These are phyloP conservation scores for Cenchrus americanus DNA, from an alignment of 176 grass and related monocot species.

Conservation along the genomic window DNA sequence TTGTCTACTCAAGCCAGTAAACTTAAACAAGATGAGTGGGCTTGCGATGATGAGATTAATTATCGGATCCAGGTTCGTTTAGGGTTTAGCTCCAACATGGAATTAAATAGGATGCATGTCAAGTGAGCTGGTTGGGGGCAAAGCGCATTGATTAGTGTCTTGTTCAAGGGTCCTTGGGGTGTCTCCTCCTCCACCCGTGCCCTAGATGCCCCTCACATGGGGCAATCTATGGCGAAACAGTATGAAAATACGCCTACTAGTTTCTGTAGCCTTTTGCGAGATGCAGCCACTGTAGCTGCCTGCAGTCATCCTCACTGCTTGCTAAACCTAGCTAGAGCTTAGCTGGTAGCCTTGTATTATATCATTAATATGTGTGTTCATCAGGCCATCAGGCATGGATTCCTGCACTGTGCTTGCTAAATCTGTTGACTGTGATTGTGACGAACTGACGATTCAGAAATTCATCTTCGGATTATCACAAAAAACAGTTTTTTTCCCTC, in stretches of 20 bases:
- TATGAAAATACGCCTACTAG: not conserved
- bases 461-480: not conserved
- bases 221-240: constrained; percentile 20
- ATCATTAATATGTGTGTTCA: not conserved
- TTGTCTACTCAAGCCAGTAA: not conserved
- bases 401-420: not conserved
- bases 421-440: not conserved
- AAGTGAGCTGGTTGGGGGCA: constrained; percentile 18
- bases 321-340: not conserved
- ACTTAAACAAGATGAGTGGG: not conserved
- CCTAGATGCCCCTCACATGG: constrained; percentile 31
- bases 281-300: not conserved
- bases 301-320: not conserved
- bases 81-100: not conserved
- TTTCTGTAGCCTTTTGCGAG: not conserved
- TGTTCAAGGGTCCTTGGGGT: not conserved
- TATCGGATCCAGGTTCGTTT: constrained; percentile 24
- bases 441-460: not conserved
- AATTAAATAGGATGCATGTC: constrained; percentile 18
- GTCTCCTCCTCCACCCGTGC: constrained; percentile 13
- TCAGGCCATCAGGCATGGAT: not conserved
- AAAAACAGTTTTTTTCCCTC: not conserved
- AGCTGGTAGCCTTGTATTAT: not conserved
- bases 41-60: not conserved
- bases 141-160: constrained; percentile 31